A percentile compares a stretch with the other conserved stretches of the same genome.
phyloP scores from a whole-genome alignment of 148 eudicot species.

The Cornus florida region DNA sequence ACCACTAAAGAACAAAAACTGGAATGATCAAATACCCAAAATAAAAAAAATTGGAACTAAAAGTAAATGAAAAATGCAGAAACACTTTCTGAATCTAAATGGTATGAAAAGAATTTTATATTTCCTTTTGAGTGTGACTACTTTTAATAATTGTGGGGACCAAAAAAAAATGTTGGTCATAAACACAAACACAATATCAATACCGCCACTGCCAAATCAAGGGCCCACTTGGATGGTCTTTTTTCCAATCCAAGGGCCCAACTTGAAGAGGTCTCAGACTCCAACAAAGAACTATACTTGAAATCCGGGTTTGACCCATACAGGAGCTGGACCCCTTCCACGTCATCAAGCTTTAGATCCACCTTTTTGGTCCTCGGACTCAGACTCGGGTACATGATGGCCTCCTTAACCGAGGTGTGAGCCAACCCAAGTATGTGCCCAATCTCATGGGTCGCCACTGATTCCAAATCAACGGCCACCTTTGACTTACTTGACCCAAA shows the following conservation, averaged over 20 bases:
- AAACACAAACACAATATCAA: neutral
- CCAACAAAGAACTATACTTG: slow-evolving; percentile 22
- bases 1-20: no score
- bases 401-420: slow-evolving; percentile 38
- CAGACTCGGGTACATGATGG: slow-evolving; percentile 47
- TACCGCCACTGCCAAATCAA: neutral
- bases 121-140: neutral
- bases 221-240: slow-evolving; percentile 12
- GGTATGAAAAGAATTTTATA: neutral
- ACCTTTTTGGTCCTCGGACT: slow-evolving; percentile 38
- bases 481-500: slow-evolving; percentile 23
- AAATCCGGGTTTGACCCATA: slow-evolving; percentile 52
- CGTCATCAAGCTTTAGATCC: slow-evolving; percentile 42
- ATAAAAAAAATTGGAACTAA: no score
- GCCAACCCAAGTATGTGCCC: slow-evolving; percentile 51
- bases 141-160: neutral
- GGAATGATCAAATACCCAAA: neutral
- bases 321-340: slow-evolving; percentile 40
- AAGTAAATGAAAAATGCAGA: no score
- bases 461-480: slow-evolving; percentile 47
- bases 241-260: slow-evolving; percentile 12
- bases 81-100: no score
- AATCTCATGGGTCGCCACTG: slow-evolving; percentile 55
- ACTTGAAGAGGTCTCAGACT: slow-evolving; percentile 33
- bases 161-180: neutral